Evolutionary conservation across 2,329 filamentous ascomycete genomes (phyloP).

Genomic region (Calcarisporium arbuscula): DNA sequence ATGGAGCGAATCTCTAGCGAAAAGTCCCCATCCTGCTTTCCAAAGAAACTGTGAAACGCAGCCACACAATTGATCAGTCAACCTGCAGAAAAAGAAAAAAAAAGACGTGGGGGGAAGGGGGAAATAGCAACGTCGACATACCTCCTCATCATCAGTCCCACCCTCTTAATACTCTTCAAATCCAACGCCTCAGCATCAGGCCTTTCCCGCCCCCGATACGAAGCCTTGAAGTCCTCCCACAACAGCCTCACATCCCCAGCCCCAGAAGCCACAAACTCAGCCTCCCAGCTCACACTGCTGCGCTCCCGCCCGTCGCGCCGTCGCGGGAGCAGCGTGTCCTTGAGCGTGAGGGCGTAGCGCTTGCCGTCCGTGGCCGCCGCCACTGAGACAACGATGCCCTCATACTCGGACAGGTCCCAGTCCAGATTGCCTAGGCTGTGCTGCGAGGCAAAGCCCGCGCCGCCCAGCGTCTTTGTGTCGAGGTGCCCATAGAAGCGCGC

Average conservation of each 20-base stretch:
- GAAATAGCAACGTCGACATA: slow-evolving; percentile 27
- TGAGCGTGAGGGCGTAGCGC: slow-evolving; percentile 67
- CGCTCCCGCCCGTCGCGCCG: slow-evolving; percentile 62
- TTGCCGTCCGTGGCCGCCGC: slow-evolving; percentile 53
- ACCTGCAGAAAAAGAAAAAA: not conserved
- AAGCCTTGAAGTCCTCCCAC: slow-evolving; percentile 62
- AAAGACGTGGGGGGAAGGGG: not conserved
- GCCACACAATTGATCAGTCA: slow-evolving; percentile 14
- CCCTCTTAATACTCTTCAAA: slow-evolving; percentile 52
- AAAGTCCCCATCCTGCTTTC: slow-evolving; percentile 64
- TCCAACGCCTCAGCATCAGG: slow-evolving; percentile 55
- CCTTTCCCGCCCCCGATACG: slow-evolving; percentile 64
- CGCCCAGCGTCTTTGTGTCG: slow-evolving; percentile 68
- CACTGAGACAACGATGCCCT: slow-evolving; percentile 53
- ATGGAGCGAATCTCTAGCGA: slow-evolving; percentile 23
- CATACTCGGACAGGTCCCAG: slow-evolving; percentile 59
- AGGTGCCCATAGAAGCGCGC: slow-evolving; percentile 63
- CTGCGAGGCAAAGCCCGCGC: slow-evolving; percentile 78
- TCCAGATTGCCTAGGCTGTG: slow-evolving; percentile 53
- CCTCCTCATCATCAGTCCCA: slow-evolving; percentile 80
- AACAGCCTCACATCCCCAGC: slow-evolving; percentile 44
- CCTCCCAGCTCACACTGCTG: slow-evolving; percentile 68
- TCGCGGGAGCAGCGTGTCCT: slow-evolving; percentile 56
- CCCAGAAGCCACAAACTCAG: slow-evolving; percentile 46
- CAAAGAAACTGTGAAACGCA: slow-evolving; percentile 58